Evolutionary conservation across 2,329 filamentous ascomycete genomes (phyloP).

Genomic region (Diaporthe destruens): DNA sequence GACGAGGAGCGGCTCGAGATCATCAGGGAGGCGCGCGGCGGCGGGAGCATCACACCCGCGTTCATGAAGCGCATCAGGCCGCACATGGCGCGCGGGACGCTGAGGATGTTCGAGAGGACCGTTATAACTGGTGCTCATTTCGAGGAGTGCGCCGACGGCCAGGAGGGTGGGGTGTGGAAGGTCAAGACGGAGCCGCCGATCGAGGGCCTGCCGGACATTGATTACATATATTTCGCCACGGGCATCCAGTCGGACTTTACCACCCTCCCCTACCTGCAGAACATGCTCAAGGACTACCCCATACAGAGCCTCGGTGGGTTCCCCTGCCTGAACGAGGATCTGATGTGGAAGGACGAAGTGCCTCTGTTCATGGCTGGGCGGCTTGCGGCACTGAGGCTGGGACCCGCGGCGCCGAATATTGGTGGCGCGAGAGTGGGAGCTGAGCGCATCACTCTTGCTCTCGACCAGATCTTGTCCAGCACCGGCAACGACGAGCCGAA

Average conservation of each 20-base stretch:
- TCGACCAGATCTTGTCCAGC: constrained; percentile 67
- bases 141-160: constrained; percentile 55
- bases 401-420: constrained; percentile 79
- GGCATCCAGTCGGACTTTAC: constrained; percentile 75
- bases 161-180: constrained; percentile 50
- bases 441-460: constrained; percentile 78
- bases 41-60: constrained; percentile 80
- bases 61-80: constrained; percentile 76
- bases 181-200: constrained; percentile 67
- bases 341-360: constrained; percentile 80
- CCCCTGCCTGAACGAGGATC: constrained; percentile 80
- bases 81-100: constrained; percentile 64
- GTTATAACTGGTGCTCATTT: constrained; percentile 65
- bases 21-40: constrained; percentile 74
- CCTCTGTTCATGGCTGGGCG: constrained; percentile 79
- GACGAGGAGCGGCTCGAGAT: constrained; percentile 77
- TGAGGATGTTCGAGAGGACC: constrained; percentile 71
- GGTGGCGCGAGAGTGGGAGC: constrained; percentile 80
- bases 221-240: constrained; percentile 79
- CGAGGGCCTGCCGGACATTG: constrained; percentile 64
- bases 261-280: constrained; percentile 71
- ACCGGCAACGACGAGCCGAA: neutral
- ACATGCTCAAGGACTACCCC: constrained; percentile 70
- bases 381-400: constrained; percentile 75
- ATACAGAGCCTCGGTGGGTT: constrained; percentile 74